A percentile compares a stretch with the other conserved stretches of the same genome.
Evolutionary conservation across 257 asterid species (phyloP).

Genomic region (Solanum sejunctum): DNA sequence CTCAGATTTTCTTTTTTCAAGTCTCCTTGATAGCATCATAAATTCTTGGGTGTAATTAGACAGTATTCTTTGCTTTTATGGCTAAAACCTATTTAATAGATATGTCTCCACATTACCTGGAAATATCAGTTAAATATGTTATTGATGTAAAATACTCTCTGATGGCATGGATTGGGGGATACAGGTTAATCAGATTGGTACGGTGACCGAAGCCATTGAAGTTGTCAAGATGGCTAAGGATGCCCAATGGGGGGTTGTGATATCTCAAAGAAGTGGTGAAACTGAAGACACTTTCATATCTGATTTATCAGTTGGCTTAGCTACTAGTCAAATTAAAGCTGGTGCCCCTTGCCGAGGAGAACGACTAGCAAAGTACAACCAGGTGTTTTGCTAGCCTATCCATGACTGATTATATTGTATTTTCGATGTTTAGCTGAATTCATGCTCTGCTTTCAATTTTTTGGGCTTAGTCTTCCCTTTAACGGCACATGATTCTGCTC

Average conservation of each 20-base stretch:
- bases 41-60: neutral
- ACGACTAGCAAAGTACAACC: constrained; percentile 93
- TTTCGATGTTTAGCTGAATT: neutral
- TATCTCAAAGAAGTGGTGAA: constrained; percentile 92
- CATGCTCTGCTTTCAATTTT: neutral
- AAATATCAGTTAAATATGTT: neutral
- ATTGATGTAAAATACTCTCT: neutral
- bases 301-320: constrained; percentile 90
- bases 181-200: constrained; percentile 91
- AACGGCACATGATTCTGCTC: neutral
- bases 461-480: neutral
- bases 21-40: neutral
- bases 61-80: neutral
- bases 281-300: constrained; percentile 84
- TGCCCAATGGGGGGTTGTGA: constrained; percentile 90
- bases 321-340: constrained; percentile 81
- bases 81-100: neutral
- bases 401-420: neutral
- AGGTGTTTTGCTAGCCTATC: constrained; percentile 30
- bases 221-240: constrained; percentile 91
- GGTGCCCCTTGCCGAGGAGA: constrained; percentile 99
- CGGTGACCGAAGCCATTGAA: constrained; percentile 91
- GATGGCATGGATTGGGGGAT: constrained; percentile 1
- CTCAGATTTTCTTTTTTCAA: neutral
- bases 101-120: neutral